Percentiles rank a stretch among this genome's conserved stretches.
phyloP scores from a whole-genome alignment of 106 monocot species.

The Phalaenopsis aphrodite region DNA sequence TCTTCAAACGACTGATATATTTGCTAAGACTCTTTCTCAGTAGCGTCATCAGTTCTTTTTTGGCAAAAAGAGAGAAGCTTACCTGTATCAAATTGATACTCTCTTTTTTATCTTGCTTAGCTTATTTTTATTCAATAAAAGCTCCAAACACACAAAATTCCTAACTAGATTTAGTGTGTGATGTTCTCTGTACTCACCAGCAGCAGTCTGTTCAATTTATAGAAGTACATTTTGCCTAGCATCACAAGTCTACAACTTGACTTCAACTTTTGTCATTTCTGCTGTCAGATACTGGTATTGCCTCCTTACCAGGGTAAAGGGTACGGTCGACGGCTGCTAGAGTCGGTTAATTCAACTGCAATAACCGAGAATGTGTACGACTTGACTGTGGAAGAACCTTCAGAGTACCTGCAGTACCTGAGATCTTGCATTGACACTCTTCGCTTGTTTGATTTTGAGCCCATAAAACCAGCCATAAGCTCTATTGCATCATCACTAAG shows the following conservation, averaged over 20 bases:
- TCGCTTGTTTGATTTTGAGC: slow-evolving; percentile 55
- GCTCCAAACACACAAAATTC: too few species aligned
- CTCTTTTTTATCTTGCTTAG: too few species aligned
- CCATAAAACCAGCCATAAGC: slow-evolving; percentile 33
- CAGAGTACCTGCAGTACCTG: slow-evolving; percentile 85
- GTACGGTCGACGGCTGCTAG: slow-evolving; percentile 64
- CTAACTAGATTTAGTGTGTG: neutral
- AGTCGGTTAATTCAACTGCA: slow-evolving; percentile 62
- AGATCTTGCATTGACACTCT: slow-evolving; percentile 65
- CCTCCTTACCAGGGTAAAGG: slow-evolving; percentile 77
- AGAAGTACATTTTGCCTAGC: too few species aligned
- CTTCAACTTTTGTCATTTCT: slow-evolving; percentile 6
- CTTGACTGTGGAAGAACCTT: slow-evolving; percentile 89
- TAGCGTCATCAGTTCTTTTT: too few species aligned
- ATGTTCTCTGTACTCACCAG: neutral
- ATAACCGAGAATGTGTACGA: slow-evolving; percentile 70
- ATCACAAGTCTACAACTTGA: too few species aligned
- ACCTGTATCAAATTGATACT: too few species aligned
- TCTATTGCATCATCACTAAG: slow-evolving; percentile 45
- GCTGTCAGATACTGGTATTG: slow-evolving; percentile 70
- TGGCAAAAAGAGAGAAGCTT: too few species aligned
- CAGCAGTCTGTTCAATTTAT: neutral
- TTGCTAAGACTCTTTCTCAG: too few species aligned
- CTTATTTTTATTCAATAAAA: too few species aligned
- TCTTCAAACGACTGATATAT: too few species aligned